These are phyloP conservation scores for Oldenlandia corymbosa DNA, from an alignment of 257 asterid species.

Conservation along the genomic window DNA sequence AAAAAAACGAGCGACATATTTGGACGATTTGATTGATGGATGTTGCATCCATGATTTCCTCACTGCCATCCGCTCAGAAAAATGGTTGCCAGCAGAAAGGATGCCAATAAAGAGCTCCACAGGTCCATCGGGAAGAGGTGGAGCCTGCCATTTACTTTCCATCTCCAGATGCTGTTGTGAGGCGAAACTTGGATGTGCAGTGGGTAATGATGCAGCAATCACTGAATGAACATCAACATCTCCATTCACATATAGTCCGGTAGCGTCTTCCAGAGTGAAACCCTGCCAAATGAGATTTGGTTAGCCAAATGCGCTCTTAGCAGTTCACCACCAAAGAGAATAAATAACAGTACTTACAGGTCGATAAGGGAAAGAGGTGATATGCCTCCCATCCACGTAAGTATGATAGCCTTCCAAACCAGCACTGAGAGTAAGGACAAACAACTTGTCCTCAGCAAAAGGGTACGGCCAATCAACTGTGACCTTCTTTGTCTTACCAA, in stretches of 20 bases:
- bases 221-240: conserved; percentile 66
- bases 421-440: conserved; percentile 80
- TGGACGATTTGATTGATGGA: conserved; percentile 48
- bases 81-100: conserved; percentile 94
- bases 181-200: conserved; percentile 73
- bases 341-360: conserved; percentile 51
- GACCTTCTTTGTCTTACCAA: conserved; percentile 83
- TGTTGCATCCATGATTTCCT: conserved; percentile 96
- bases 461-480: conserved; percentile 92
- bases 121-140: conserved; percentile 51
- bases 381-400: conserved; percentile 81
- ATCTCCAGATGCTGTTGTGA: conserved; percentile 70
- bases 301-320: conserved; percentile 13
- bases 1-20: conserved; percentile 72
- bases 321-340: background rate
- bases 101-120: conserved; percentile 82
- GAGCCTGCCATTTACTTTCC: conserved; percentile 70
- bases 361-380: conserved; percentile 80
- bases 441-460: conserved; percentile 76
- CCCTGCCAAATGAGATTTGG: conserved; percentile 46
- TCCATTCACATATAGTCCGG: conserved; percentile 70
- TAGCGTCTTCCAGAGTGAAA: conserved; percentile 89
- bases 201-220: conserved; percentile 80
- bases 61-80: conserved; percentile 95
- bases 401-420: conserved; percentile 93